phyloP scores from a whole-genome alignment of 2,329 filamentous ascomycete species.

The Ophiostoma australiae region DNA sequence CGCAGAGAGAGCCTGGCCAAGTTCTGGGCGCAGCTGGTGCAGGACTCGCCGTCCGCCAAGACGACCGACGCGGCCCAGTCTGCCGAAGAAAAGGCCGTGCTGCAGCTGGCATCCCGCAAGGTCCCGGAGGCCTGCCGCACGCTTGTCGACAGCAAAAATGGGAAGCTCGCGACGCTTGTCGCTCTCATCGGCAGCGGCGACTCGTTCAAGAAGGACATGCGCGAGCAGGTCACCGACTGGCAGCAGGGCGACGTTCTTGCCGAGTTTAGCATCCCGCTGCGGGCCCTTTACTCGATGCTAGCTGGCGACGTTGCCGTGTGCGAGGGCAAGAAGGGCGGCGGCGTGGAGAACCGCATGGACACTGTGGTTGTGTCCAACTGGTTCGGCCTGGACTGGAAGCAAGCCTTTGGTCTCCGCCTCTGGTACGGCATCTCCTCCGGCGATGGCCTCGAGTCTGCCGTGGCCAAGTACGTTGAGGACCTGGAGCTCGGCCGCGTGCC shows the following conservation, averaged over 20 bases:
- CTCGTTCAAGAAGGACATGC: slow-evolving; percentile 66
- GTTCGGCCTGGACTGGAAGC: slow-evolving; percentile 87
- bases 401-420: slow-evolving; percentile 82
- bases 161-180: slow-evolving; percentile 36
- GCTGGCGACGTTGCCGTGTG: slow-evolving; percentile 82
- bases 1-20: slow-evolving; percentile 62
- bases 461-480: slow-evolving; percentile 68
- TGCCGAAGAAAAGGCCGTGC: slow-evolving; percentile 77
- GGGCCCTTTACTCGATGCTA: slow-evolving; percentile 83
- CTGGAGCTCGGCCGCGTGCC: slow-evolving; percentile 66
- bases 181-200: slow-evolving; percentile 73
- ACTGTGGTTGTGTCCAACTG: slow-evolving; percentile 77
- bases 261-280: slow-evolving; percentile 78
- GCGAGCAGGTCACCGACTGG: slow-evolving; percentile 78
- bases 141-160: slow-evolving; percentile 70
- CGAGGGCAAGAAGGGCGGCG: slow-evolving; percentile 66
- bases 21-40: slow-evolving; percentile 64
- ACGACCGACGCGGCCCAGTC: slow-evolving; percentile 56
- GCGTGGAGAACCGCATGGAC: slow-evolving; percentile 72
- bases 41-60: slow-evolving; percentile 47
- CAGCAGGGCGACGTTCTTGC: slow-evolving; percentile 74
- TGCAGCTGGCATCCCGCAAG: slow-evolving; percentile 71
- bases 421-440: slow-evolving; percentile 75
- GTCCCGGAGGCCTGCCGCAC: slow-evolving; percentile 77
- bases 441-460: slow-evolving; percentile 66